Base-by-base conservation (phyloP, 257 asterid species). In the Ehretia macrophylla region DNA sequence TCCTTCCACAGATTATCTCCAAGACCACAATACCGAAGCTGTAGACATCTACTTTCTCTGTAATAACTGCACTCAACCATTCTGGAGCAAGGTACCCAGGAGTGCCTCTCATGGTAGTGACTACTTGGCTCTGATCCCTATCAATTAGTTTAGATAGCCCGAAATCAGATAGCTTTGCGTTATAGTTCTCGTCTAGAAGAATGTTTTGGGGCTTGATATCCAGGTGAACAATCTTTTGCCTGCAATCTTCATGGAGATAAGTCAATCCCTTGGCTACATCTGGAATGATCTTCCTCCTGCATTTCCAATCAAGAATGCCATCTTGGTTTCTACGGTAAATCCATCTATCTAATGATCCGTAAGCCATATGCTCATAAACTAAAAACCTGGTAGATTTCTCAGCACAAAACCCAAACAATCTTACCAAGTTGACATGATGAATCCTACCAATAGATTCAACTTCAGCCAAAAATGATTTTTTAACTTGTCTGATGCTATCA, bases 161-260 rank as follows among this genome's bases (percentile, higher is more conserved):
- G 21, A 72, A 72, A 58, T 72, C 70, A 10, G 78, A 44, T 8
- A 67, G n/a, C 17, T 72, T 72, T 0, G 73, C 73, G 14, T 37
- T 47, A 54, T 56, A 53, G 8, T 58, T 38, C 9, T 62, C 55
- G 0, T 67, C 78, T 8, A 72, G 14, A 27, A 72, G 77, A 12
- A 55, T 72, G 46, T 72, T 72, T n/a, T 65, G 77, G 9, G 77
- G 69, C 45, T 66, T 72, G 32, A 72, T 72, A n/a, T 72, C 78
- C 22, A 67, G 38, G 11, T 71, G 64, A 17, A 65, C 32, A 10
- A 71, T 65, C 45, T 65, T 65, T 27, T 51, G 70, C 19, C 50
- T 60, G 53, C 78, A 73, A 1, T 73, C 78, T 58, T 73, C 78
- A 8, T 73, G 78, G 6, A 74, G 65, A 47, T 74, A 74, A 5